Evolutionary conservation across 2,329 filamentous ascomycete genomes (phyloP).

Genomic region (Lachnellula arida): DNA sequence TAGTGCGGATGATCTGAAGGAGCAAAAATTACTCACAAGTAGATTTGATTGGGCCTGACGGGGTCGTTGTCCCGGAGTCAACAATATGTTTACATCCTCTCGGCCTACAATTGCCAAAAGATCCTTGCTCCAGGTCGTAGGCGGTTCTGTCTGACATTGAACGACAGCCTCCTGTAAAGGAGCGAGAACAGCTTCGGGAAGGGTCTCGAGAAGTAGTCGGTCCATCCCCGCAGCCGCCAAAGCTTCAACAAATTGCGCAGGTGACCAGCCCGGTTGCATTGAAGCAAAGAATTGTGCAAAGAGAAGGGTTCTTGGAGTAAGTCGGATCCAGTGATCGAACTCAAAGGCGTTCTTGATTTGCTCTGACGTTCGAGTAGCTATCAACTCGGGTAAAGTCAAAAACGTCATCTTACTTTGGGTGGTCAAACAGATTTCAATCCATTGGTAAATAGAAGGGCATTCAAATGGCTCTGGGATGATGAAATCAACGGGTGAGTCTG

Average conservation of each 20-base stretch:
- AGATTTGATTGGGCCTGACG: conserved; percentile 22
- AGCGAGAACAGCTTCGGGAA: conserved; percentile 79
- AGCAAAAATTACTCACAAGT: conserved; percentile 16
- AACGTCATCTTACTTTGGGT: conserved; percentile 36
- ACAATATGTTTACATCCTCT: conserved; percentile 69
- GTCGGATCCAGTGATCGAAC: conserved; percentile 22
- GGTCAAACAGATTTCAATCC: conserved; percentile 41
- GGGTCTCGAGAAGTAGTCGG: conserved; percentile 64
- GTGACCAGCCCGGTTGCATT: conserved; percentile 46
- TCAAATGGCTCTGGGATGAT: conserved; percentile 44
- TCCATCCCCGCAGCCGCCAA: conserved; percentile 69
- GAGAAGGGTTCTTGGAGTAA: conserved; percentile 63
- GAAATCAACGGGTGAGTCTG: conserved; percentile 16
- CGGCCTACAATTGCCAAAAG: conserved; percentile 74
- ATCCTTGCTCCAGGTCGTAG: conserved; percentile 66
- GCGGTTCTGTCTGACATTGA: conserved; percentile 78
- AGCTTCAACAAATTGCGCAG: conserved; percentile 64
- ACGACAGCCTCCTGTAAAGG: conserved; percentile 79
- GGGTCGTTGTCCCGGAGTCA: conserved; percentile 43
- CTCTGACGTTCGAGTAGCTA: conserved; percentile 30
- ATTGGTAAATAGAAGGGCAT: conserved; percentile 56
- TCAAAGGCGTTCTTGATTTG: conserved; percentile 13
- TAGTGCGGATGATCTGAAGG: conserved; percentile 6
- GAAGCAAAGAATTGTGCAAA: conserved; percentile 63
- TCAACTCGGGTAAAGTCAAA: conserved; percentile 45